A percentile compares a stretch with the other conserved stretches of the same genome.
These are phyloP conservation scores for Geotrichum klebahnii DNA, from an alignment of 1,139 yeast species.

Conservation along the genomic window DNA sequence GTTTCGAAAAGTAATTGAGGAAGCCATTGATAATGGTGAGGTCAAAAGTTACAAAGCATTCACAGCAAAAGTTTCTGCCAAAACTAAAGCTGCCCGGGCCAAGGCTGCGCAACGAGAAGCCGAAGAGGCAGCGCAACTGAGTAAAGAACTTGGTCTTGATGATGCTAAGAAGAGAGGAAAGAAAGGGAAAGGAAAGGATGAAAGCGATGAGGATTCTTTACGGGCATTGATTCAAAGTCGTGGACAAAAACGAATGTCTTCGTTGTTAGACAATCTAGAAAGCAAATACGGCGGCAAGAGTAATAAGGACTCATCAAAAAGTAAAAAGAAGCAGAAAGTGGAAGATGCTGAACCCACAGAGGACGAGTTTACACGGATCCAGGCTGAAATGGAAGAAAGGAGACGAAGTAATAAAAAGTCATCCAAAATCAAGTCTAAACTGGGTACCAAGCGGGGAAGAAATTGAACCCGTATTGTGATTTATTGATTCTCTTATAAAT, in stretches of 20 bases:
- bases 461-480: background rate
- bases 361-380: conserved; percentile 45
- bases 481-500: background rate
- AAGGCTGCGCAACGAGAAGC: conserved; percentile 57
- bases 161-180: conserved; percentile 40
- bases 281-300: conserved; percentile 45
- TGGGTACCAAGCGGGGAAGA: background rate
- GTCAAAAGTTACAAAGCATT: conserved; percentile 46
- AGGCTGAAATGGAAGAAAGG: conserved; percentile 25
- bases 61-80: conserved; percentile 52
- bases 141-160: conserved; percentile 46
- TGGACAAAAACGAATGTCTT: conserved; percentile 44
- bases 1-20: conserved; percentile 50
- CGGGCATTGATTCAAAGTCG: conserved; percentile 31
- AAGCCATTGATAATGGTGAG: conserved; percentile 42
- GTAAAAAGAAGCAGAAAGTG: conserved; percentile 35
- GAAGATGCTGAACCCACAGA: conserved; percentile 31
- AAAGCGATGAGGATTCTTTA: conserved; percentile 24
- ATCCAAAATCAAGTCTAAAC: conserved; percentile 9
- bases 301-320: conserved; percentile 35
- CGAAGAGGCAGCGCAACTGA: conserved; percentile 61
- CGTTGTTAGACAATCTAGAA: conserved; percentile 51
- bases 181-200: conserved; percentile 37
- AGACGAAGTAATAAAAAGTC: conserved; percentile 10
- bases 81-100: conserved; percentile 45